Percentiles rank a stretch among this genome's conserved stretches.
These are phyloP conservation scores for Sclerotinia minor DNA, from an alignment of 2,329 filamentous ascomycete species.

Conservation along the genomic window DNA sequence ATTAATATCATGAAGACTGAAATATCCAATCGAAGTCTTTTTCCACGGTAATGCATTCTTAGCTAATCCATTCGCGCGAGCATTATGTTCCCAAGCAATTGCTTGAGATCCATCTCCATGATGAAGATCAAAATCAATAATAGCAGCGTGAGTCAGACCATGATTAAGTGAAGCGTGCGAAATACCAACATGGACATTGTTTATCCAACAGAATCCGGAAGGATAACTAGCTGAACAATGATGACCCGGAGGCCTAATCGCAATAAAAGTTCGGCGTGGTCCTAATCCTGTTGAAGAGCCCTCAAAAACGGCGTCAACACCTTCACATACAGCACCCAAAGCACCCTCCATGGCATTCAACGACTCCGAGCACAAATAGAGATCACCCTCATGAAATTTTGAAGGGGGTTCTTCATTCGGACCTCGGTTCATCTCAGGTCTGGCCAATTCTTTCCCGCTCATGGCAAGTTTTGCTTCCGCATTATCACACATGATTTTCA, in stretches of 20 bases:
- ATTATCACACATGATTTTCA: constrained; percentile 78
- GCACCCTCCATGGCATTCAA: constrained; percentile 86
- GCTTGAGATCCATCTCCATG: constrained; percentile 95
- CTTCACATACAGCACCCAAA: constrained; percentile 89
- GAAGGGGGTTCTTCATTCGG: constrained; percentile 47
- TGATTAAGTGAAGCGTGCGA: constrained; percentile 83
- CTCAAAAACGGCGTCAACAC: constrained; percentile 80
- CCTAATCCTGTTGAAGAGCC: constrained; percentile 48
- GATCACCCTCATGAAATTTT: constrained; percentile 78
- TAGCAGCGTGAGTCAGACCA: constrained; percentile 88
- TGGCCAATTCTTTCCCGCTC: constrained; percentile 74
- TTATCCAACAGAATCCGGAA: constrained; percentile 97
- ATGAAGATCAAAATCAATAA: constrained; percentile 65
- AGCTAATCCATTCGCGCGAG: constrained; percentile 59
- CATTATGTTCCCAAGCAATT: constrained; percentile 89
- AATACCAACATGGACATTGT: constrained; percentile 97
- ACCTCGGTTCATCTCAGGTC: constrained; percentile 62
- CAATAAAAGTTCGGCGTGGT: constrained; percentile 82
- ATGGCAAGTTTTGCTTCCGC: constrained; percentile 76
- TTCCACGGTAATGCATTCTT: constrained; percentile 76
- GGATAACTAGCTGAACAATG: constrained; percentile 89
- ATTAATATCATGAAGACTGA: constrained; percentile 97
- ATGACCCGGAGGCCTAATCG: constrained; percentile 88
- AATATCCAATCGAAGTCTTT: constrained; percentile 89
- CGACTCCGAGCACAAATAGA: constrained; percentile 88